phyloP scores from a whole-genome alignment of 495 filamentous ascomycete species.

The Schizothecium vesticola region DNA sequence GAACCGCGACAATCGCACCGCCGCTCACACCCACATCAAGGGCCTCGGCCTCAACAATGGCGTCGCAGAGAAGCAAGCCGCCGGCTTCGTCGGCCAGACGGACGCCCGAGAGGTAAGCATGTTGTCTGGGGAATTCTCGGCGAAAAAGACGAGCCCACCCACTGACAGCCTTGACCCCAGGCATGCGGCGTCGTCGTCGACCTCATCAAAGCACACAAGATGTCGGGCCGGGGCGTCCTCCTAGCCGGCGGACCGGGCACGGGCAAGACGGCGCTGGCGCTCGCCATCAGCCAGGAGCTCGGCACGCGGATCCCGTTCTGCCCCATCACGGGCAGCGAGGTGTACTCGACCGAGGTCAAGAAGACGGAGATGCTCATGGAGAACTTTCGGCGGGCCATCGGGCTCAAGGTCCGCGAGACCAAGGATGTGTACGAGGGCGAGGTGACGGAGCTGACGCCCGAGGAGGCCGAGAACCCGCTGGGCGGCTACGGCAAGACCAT shows the following conservation, averaged over 20 bases:
- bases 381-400: slow-evolving; percentile 94
- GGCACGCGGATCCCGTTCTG: slow-evolving; percentile 97
- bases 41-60: slow-evolving; percentile 86
- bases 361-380: slow-evolving; percentile 99
- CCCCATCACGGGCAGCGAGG: slow-evolving; percentile 92
- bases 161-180: slow-evolving; percentile 25
- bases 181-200: slow-evolving; percentile 94
- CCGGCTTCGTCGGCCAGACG: slow-evolving; percentile 85
- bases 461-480: slow-evolving; percentile 96
- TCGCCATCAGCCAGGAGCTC: slow-evolving; percentile 91
- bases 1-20: slow-evolving; percentile 90
- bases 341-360: slow-evolving; percentile 96
- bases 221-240: slow-evolving; percentile 90
- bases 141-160: not conserved
- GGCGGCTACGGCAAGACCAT: slow-evolving; percentile 94
- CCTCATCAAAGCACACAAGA: slow-evolving; percentile 89
- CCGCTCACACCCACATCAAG: slow-evolving; percentile 95
- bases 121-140: not conserved
- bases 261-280: slow-evolving; percentile 91
- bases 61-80: slow-evolving; percentile 65
- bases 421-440: slow-evolving; percentile 98
- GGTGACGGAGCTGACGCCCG: slow-evolving; percentile 91
- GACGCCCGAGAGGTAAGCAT: slow-evolving; percentile 71
- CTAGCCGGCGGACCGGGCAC: slow-evolving; percentile 89
- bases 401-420: slow-evolving; percentile 90